Base-by-base conservation (phyloP, 164 flowering plant genomes). In the Buxus sempervirens region DNA sequence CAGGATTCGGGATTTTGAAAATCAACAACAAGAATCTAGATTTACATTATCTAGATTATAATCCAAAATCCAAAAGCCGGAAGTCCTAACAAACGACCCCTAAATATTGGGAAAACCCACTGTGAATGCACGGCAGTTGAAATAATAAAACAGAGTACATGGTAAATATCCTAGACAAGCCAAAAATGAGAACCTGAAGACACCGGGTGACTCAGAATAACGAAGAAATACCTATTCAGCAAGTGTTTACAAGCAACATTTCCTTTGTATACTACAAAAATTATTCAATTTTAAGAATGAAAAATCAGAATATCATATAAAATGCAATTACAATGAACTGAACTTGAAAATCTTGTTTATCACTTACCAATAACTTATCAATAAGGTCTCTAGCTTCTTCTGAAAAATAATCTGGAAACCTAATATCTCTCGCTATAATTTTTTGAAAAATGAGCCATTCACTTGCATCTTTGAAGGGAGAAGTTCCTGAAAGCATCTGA, bases 381-480 rank as follows among this genome's bases (percentile, higher is more conserved):
- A 96, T 88, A 58, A 96, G 89, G 74, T 93, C 96, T 77, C 78
- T 85, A 13, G 99, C 95, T 74, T 82, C 91, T 16, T 78, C 78
- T 10, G 99, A 91, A 73, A 93, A 91, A 76, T 90, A 83, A 57
- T 84, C 77, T 38, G 98, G 99, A 77, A 96, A 91, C 71, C 83
- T 83, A 54, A 96, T 76, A 68, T 96, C 99, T 70, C 98, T 82
- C 10, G 99, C 97, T 42, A 90, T 88, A 68, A 96, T 96, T 78
- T 88, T 90, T 80, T 96, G 99, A 72, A 96, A 96, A 72, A 90
- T 93, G 49, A 96, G 96, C 99, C 99, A 96, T 76, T 96, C 99
- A 72, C 99, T 96, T 58, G 96, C 92, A 84, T 93, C 99, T 85
- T 93, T 93, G 78, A 96, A 93, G 65, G 99, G 99, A 78, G 98